Conservation (phyloP, 2,329 filamentous ascomycete genomes). For the Didymosphaeria variabile region DNA sequence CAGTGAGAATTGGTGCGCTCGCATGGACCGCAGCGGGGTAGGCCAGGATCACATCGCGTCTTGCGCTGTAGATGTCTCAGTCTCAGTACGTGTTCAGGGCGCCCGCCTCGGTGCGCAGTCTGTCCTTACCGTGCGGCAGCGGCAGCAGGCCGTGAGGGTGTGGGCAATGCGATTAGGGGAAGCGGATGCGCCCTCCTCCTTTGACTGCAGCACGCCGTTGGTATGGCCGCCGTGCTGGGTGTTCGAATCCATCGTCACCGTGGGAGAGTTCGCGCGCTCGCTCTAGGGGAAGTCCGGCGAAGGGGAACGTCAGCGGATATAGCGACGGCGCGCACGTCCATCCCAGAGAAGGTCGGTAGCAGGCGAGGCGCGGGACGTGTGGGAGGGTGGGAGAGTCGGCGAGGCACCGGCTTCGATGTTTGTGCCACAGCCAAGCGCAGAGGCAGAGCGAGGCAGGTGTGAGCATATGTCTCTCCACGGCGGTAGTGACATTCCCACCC, state of each 20-base stretch:
- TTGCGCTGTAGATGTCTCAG: conserved; percentile 72
- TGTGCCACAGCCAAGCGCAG: conserved; percentile 19
- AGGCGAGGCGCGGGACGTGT: conserved; percentile 6
- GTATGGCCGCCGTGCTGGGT: conserved; percentile 28
- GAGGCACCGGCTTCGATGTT: conserved; percentile 5
- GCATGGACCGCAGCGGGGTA: conserved; percentile 91
- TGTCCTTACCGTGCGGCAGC: conserved; percentile 75
- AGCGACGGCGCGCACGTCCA: conserved; percentile 29
- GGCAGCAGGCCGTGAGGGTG: conserved; percentile 80
- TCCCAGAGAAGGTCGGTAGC: conserved; percentile 22
- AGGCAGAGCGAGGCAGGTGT: conserved; percentile 2
- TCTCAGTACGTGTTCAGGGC: conserved; percentile 11
- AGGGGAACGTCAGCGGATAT: conserved; percentile 24
- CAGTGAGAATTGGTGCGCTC: conserved; percentile 90
- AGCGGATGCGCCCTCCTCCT: conserved; percentile 30
- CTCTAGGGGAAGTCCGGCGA: conserved; percentile 20
- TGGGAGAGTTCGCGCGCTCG: conserved; percentile 6
- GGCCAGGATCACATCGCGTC: conserved; percentile 91
- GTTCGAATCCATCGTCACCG: conserved; percentile 35
- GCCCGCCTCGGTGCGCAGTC: conserved; percentile 3
- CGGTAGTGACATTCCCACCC: not conserved
- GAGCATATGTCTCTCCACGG: not conserved
- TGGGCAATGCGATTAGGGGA: conserved; percentile 73
- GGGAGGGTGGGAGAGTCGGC: not conserved
- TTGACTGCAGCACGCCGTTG: conserved; percentile 30